Conservation (phyloP, 495 filamentous ascomycete genomes). For the Pseudoneurospora amorphoporcata region DNA sequence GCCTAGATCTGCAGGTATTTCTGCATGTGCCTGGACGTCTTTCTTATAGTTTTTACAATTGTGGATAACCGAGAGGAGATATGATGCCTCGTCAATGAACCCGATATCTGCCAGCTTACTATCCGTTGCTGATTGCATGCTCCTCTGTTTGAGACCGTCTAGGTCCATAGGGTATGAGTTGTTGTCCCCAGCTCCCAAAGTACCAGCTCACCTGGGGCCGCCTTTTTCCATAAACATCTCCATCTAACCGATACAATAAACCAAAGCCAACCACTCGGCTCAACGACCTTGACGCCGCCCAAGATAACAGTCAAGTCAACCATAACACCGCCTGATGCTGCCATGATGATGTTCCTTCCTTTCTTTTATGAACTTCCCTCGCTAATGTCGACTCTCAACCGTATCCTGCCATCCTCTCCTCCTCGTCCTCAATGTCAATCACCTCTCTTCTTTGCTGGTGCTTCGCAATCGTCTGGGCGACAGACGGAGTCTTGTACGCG, state of each 20-base stretch:
- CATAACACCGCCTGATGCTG: not conserved
- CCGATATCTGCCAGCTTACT: not conserved
- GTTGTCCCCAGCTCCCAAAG: not conserved
- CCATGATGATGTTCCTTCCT: not conserved
- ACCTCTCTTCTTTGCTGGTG: not conserved
- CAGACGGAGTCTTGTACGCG: constrained; percentile 3
- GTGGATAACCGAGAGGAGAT: not conserved
- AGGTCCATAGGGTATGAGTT: not conserved
- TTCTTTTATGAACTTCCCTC: not conserved
- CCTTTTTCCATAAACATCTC: not conserved
- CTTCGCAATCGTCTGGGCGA: not conserved
- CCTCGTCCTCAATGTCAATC: constrained; percentile 25
- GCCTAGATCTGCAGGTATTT: not conserved
- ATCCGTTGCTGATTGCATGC: not conserved
- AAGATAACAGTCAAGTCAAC: not conserved
- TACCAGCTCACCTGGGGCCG: not conserved
- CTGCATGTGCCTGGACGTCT: not conserved
- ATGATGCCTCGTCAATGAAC: not conserved
- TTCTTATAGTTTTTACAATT: not conserved
- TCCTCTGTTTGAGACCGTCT: not conserved
- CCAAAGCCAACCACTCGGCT: not conserved
- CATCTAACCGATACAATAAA: not conserved
- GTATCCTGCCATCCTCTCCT: constrained; percentile 28
- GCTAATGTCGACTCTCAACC: constrained; percentile 12
- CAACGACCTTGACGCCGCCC: not conserved